Conservation (phyloP, 2,329 filamentous ascomycete genomes). For the Mycogone perniciosa region DNA sequence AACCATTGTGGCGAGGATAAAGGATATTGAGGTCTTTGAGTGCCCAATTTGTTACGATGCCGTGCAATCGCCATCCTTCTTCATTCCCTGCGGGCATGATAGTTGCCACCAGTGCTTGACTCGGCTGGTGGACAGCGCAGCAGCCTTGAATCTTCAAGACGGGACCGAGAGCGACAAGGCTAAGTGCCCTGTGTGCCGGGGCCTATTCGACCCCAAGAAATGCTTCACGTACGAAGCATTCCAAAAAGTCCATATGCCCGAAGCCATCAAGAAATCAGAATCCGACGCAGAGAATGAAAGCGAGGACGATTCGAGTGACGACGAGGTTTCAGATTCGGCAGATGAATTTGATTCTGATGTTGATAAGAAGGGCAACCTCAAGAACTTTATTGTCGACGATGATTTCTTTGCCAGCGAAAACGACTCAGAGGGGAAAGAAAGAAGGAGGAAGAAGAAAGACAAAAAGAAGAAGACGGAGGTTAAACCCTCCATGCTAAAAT, state of each 20-base stretch:
- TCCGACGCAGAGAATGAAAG: conserved; percentile 29
- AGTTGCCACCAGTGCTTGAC: conserved; percentile 72
- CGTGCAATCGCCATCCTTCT: conserved; percentile 66
- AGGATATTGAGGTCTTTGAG: conserved; percentile 54
- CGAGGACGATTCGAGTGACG: conserved; percentile 28
- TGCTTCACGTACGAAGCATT: conserved; percentile 72
- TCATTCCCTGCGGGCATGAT: conserved; percentile 77
- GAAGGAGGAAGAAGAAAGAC: conserved; percentile 29
- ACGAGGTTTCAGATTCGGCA: conserved; percentile 27
- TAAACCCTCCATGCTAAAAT: conserved; percentile 51
- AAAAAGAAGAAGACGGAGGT: conserved; percentile 39
- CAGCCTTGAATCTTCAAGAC: conserved; percentile 47
- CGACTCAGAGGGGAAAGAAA: conserved; percentile 18
- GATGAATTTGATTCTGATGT: conserved; percentile 29
- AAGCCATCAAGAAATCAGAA: conserved; percentile 30
- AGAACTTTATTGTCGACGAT: conserved; percentile 48
- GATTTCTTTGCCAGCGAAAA: conserved; percentile 26
- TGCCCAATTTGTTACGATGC: conserved; percentile 80
- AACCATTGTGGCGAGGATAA: conserved; percentile 62
- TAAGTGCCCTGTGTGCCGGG: conserved; percentile 73
- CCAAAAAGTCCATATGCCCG: conserved; percentile 62
- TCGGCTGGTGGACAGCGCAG: conserved; percentile 56
- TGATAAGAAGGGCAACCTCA: conserved; percentile 36
- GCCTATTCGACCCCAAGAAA: conserved; percentile 56
- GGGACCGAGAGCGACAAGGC: conserved; percentile 52